A percentile compares a stretch with the other conserved stretches of the same genome.
Evolutionary conservation across 1,139 yeast genomes (phyloP).

Genomic region (Dujonia santamariae): DNA sequence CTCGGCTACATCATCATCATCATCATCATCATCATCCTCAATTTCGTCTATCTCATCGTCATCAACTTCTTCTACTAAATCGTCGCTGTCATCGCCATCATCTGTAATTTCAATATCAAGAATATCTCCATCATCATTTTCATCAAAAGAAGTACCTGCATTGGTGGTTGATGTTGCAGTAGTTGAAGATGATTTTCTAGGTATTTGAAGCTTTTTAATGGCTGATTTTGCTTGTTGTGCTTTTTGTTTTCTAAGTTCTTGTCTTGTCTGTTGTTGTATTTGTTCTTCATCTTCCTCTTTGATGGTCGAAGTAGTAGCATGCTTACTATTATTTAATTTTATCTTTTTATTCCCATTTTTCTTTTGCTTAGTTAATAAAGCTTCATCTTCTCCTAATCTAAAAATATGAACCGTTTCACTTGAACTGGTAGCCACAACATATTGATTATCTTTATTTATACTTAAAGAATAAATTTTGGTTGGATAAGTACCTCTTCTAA

Average conservation of each 20-base stretch:
- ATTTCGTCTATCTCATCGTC: conserved; percentile 26
- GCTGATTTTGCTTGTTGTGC: background rate
- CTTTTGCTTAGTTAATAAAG: conserved; percentile 41
- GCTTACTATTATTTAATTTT: conserved; percentile 10
- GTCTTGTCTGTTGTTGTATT: conserved; percentile 10
- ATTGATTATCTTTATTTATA: conserved; percentile 72
- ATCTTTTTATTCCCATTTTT: conserved; percentile 20
- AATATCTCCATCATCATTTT: background rate
- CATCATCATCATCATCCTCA: conserved; percentile 27
- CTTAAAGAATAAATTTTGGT: conserved; percentile 81
- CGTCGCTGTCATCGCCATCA: conserved; percentile 24
- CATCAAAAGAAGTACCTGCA: conserved; percentile 1
- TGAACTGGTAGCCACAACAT: conserved; percentile 82
- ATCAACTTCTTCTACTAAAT: conserved; percentile 27
- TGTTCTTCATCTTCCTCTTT: conserved; percentile 25
- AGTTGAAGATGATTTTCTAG: conserved; percentile 5
- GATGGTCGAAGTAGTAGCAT: conserved; percentile 20
- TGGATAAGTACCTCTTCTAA: conserved; percentile 92
- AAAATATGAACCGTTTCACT: conserved; percentile 93
- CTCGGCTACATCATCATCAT: conserved; percentile 23
- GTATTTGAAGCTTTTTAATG: conserved; percentile 9
- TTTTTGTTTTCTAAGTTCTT: background rate
- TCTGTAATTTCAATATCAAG: conserved; percentile 1
- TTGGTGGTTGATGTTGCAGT: conserved; percentile 6
- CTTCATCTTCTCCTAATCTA: conserved; percentile 62